Conservation (phyloP, 2,329 filamentous ascomycete species). For the Epichloe bromicola region DNA sequence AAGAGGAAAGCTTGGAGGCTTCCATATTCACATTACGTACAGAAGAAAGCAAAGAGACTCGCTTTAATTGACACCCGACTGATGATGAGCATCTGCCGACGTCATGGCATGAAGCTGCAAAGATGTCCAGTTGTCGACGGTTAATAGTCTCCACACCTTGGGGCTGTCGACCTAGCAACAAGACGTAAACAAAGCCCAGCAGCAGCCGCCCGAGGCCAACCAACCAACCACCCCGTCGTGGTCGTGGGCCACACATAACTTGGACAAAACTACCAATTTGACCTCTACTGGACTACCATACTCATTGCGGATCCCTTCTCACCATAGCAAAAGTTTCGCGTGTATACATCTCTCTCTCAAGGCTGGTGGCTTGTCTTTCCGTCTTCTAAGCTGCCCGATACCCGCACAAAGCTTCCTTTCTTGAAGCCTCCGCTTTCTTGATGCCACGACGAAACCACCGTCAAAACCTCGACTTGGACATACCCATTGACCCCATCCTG, state of each 20-base stretch:
- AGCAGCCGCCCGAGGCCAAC: constrained; percentile 11
- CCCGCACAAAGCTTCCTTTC: background rate
- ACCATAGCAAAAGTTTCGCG: background rate
- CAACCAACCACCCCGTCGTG: constrained; percentile 16
- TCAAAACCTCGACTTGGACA: constrained; percentile 31
- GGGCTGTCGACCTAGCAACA: constrained; percentile 20
- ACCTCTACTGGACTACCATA: background rate
- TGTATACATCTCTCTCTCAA: background rate
- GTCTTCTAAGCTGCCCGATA: background rate
- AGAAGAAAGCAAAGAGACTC: background rate
- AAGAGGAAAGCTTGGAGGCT: background rate
- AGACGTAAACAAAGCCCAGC: constrained; percentile 20
- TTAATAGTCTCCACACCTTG: background rate
- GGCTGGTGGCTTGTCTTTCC: background rate
- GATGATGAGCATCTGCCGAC: background rate
- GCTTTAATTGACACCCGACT: background rate
- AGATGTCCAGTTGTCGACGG: background rate
- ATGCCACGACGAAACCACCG: constrained; percentile 16
- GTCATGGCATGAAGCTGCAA: background rate
- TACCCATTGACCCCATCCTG: constrained; percentile 35
- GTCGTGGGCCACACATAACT: constrained; percentile 12
- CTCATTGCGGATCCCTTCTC: background rate
- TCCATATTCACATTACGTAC: background rate
- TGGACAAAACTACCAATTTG: background rate
- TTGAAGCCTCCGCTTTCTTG: background rate